These are phyloP conservation scores for Daldinia grandis DNA, from an alignment of 495 filamentous ascomycete genomes.

Conservation along the genomic window DNA sequence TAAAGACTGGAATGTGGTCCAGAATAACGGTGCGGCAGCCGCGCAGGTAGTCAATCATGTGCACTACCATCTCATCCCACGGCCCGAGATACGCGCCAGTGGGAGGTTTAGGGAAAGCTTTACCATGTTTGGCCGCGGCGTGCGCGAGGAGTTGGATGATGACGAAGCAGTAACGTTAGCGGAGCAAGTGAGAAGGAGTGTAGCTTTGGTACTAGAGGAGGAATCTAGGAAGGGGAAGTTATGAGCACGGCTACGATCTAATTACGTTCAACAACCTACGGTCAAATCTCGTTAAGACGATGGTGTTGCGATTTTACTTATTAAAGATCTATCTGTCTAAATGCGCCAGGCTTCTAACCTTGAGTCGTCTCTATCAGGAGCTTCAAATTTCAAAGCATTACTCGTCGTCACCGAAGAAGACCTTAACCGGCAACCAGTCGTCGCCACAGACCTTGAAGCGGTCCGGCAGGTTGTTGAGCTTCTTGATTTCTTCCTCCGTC, in stretches of 20 bases:
- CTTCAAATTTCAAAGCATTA: constrained; percentile 38
- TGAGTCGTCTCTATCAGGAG: background rate
- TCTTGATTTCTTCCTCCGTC: constrained; percentile 68
- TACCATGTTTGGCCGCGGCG: constrained; percentile 88
- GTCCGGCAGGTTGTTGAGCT: constrained; percentile 69
- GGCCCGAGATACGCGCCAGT: constrained; percentile 61
- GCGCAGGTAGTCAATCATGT: constrained; percentile 92
- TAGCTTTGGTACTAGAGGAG: constrained; percentile 63
- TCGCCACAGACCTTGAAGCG: constrained; percentile 80
- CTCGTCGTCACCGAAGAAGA: constrained; percentile 90
- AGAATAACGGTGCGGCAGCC: constrained; percentile 90
- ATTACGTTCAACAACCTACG: background rate
- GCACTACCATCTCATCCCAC: constrained; percentile 91
- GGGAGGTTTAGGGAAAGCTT: constrained; percentile 60
- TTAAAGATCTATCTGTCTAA: constrained; percentile 41
- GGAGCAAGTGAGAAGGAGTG: constrained; percentile 64
- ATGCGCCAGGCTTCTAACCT: constrained; percentile 10
- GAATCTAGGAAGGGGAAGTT: constrained; percentile 52
- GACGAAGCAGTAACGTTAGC: constrained; percentile 77
- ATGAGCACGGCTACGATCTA: constrained; percentile 8
- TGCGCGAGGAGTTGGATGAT: constrained; percentile 85
- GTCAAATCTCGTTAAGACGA: background rate
- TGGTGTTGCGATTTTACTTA: constrained; percentile 15
- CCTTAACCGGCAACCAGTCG: constrained; percentile 75
- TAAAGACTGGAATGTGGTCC: constrained; percentile 88